phyloP scores from a whole-genome alignment of 495 filamentous ascomycete species.

The Platismatia glauca region DNA sequence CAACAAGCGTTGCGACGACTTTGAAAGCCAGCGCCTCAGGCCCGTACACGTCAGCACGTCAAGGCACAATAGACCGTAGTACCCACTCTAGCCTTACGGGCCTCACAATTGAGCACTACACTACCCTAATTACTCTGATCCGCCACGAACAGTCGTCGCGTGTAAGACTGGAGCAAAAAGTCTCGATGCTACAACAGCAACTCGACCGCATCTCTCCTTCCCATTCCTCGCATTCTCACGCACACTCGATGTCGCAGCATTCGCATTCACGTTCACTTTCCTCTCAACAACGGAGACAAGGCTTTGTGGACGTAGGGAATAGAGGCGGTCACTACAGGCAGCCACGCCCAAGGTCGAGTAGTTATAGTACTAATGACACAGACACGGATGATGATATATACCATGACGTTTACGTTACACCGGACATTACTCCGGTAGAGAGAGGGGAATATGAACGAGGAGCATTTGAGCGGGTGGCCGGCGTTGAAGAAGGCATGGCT shows the following conservation, averaged over 20 bases:
- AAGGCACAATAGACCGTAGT: conserved; percentile 15
- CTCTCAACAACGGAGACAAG: conserved; percentile 15
- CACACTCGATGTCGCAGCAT: conserved; percentile 7
- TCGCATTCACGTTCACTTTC: conserved; percentile 15
- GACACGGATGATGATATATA: conserved; percentile 24
- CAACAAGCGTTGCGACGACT: conserved; percentile 23
- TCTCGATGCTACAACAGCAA: conserved; percentile 43
- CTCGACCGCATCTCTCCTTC: conserved; percentile 33
- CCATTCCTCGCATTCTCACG: conserved; percentile 1
- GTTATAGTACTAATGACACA: conserved; percentile 25
- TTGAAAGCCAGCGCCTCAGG: conserved; percentile 16
- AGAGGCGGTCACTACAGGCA: conserved; percentile 12
- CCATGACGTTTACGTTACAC: conserved; percentile 26
- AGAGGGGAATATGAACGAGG: conserved; percentile 23
- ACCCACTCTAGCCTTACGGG: conserved; percentile 20
- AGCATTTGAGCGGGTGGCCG: conserved; percentile 17
- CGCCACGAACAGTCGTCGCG: conserved; percentile 49
- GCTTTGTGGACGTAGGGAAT: conserved; percentile 15
- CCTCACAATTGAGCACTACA: conserved; percentile 51
- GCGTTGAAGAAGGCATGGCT: conserved; percentile 24
- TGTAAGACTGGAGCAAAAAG: conserved; percentile 44
- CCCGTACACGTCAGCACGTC: conserved; percentile 1
- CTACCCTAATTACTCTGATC: conserved; percentile 44
- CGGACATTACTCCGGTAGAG: conserved; percentile 23
- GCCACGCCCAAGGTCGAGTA: conserved; percentile 17